These are phyloP conservation scores for Marasmius sp. DNA, from an alignment of 1,284 basidiomycete genomes.

Conservation along the genomic window DNA sequence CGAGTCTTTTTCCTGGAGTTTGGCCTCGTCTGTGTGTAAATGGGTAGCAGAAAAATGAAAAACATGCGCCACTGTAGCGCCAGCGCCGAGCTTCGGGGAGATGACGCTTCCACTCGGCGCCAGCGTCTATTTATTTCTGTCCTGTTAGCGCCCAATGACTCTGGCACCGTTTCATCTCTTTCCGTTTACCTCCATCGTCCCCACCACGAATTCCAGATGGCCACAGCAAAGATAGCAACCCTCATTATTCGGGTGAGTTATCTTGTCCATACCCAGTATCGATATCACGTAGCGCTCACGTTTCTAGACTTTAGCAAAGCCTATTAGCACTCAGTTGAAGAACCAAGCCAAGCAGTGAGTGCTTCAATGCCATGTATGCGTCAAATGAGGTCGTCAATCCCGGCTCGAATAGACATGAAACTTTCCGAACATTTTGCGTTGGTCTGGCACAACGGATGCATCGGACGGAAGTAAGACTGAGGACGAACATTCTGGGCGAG, in stretches of 20 bases:
- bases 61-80: too few species aligned
- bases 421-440: constrained; percentile 76
- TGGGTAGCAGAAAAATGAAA: too few species aligned
- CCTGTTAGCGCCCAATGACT: not conserved
- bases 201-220: constrained; percentile 42
- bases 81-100: not conserved
- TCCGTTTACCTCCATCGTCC: not conserved
- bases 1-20: too few species aligned
- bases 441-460: constrained; percentile 82
- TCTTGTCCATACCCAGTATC: not conserved
- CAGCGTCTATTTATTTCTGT: not conserved
- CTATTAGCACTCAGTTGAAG: constrained; percentile 76
- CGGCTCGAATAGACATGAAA: constrained; percentile 59
- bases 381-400: not conserved
- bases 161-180: not conserved
- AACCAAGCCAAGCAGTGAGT: constrained; percentile 77
- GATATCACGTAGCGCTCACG: constrained; percentile 1
- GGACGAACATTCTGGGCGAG: constrained; percentile 81
- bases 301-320: constrained; percentile 79
- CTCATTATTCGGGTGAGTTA: constrained; percentile 63
- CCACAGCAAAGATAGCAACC: constrained; percentile 66
- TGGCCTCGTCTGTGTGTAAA: too few species aligned
- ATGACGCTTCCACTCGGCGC: not conserved
- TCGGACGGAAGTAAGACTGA: constrained; percentile 72
- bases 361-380: not conserved